Percentiles rank a stretch among this genome's conserved stretches.
Conservation (phyloP, 192 early-diverging fungal genomes). For the Pilaira anomala region DNA sequence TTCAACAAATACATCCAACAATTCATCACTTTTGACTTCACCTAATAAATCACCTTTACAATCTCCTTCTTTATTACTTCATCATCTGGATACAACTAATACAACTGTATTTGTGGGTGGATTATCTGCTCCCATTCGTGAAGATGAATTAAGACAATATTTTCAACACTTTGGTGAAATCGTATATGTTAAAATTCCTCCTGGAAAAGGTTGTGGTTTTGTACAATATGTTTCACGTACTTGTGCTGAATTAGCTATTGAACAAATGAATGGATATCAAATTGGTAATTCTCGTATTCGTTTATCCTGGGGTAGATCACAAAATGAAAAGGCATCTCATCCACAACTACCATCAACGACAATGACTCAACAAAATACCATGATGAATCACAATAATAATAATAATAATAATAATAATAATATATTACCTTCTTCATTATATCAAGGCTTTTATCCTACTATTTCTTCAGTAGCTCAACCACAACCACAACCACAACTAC, state of each 20-base stretch:
- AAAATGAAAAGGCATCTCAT: constrained; percentile 33
- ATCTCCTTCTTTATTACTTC: constrained; percentile 33
- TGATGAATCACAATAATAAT: too few species aligned
- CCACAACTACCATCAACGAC: neutral
- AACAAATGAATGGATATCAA: constrained; percentile 81
- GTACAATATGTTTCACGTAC: constrained; percentile 84
- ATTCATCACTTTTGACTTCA: neutral
- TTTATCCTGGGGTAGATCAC: constrained; percentile 55
- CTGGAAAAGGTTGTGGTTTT: constrained; percentile 97
- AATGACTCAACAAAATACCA: too few species aligned
- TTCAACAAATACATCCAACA: neutral
- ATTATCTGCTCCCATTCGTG: constrained; percentile 67
- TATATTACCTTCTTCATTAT: constrained; percentile 3
- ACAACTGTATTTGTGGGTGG: constrained; percentile 99
- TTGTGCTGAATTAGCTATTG: constrained; percentile 86
- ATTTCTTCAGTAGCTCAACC: too few species aligned
- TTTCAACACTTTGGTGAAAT: constrained; percentile 92
- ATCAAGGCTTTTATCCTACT: too few species aligned
- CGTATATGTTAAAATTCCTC: constrained; percentile 90
- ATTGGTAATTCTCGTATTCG: constrained; percentile 65
- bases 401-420: too few species aligned
- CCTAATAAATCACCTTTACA: constrained; percentile 64
- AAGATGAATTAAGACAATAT: constrained; percentile 81
- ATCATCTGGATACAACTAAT: constrained; percentile 74
- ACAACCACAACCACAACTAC: too few species aligned